Conservation (phyloP, 306 rosid genomes). For the Pueraria montana region DNA sequence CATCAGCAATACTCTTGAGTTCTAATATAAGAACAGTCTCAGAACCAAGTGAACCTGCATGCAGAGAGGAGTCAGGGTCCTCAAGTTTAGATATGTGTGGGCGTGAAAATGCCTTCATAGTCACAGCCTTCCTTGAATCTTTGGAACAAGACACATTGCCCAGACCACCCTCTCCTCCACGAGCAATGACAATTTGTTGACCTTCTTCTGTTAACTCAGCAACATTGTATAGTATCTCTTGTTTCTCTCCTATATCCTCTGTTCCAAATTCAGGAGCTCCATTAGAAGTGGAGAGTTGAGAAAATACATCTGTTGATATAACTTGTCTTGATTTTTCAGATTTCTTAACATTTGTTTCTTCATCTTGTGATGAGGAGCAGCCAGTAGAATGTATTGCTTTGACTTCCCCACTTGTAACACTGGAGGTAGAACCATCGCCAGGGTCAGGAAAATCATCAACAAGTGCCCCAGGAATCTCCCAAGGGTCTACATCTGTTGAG, state of each 20-base stretch:
- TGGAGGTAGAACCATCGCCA: constrained; percentile 36
- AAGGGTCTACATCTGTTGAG: constrained; percentile 76
- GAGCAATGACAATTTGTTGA: constrained; percentile 71
- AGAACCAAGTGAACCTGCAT: constrained; percentile 71
- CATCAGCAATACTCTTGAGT: constrained; percentile 95
- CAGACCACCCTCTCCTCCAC: constrained; percentile 87
- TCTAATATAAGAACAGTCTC: constrained; percentile 81
- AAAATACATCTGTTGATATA: constrained; percentile 41
- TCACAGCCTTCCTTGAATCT: constrained; percentile 58
- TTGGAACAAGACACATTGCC: constrained; percentile 63
- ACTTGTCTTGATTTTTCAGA: constrained; percentile 44
- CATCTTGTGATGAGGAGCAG: constrained; percentile 37
- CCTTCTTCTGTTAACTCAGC: constrained; percentile 86
- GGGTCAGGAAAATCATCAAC: constrained; percentile 54
- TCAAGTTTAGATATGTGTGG: constrained; percentile 42
- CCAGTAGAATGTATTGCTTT: constrained; percentile 35
- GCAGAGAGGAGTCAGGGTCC: constrained; percentile 54
- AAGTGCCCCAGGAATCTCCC: constrained; percentile 89
- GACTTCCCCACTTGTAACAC: constrained; percentile 42
- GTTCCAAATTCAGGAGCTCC: constrained; percentile 45
- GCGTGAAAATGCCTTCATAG: constrained; percentile 33
- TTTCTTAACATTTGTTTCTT: constrained; percentile 47
- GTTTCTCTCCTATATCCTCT: constrained; percentile 51
- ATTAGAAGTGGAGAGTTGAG: constrained; percentile 47
- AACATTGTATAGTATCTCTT: constrained; percentile 66